Evolutionary conservation across 140 eudicot genomes (phyloP).

Genomic region (Cichorium intybus): DNA sequence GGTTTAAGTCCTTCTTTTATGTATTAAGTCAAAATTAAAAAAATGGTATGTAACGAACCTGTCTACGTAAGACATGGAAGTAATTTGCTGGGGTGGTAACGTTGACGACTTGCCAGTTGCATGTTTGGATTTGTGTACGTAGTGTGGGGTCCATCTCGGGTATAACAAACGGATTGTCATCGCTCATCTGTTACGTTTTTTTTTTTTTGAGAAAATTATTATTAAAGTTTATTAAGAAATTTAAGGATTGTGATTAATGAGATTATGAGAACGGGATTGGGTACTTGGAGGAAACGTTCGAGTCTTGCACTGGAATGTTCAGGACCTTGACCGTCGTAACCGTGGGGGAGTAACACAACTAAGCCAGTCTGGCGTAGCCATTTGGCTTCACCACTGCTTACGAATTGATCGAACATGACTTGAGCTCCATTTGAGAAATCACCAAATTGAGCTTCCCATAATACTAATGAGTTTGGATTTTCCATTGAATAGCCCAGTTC

Average conservation of each 20-base stretch:
- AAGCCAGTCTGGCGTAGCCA: conserved; percentile 92
- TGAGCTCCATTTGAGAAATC: conserved; percentile 96
- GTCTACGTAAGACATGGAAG: conserved; percentile 93
- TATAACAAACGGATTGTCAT: conserved; percentile 72
- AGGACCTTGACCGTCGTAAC: conserved; percentile 99
- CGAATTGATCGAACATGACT: conserved; percentile 87
- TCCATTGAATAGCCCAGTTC: conserved; percentile 98
- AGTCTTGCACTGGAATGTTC: conserved; percentile 94
- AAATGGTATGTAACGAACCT: conserved; percentile 31
- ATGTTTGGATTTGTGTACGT: conserved; percentile 80
- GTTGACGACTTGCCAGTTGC: conserved; percentile 97
- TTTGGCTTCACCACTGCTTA: conserved; percentile 97
- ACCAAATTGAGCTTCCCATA: conserved; percentile 99
- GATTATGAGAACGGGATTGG: neutral
- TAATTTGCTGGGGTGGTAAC: conserved; percentile 94
- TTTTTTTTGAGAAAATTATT: too few species aligned
- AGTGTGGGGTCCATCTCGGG: conserved; percentile 97
- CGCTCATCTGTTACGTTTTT: conserved; percentile 93
- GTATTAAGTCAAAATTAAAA: too few species aligned
- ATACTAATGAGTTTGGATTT: conserved; percentile 87
- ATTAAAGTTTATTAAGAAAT: neutral
- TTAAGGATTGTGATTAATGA: neutral
- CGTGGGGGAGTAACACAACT: conserved; percentile 89
- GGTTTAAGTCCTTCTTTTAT: too few species aligned
- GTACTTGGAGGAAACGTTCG: conserved; percentile 93